Evolutionary conservation across 148 eudicot genomes (phyloP).

Genomic region (Rhododendron ovatum): DNA sequence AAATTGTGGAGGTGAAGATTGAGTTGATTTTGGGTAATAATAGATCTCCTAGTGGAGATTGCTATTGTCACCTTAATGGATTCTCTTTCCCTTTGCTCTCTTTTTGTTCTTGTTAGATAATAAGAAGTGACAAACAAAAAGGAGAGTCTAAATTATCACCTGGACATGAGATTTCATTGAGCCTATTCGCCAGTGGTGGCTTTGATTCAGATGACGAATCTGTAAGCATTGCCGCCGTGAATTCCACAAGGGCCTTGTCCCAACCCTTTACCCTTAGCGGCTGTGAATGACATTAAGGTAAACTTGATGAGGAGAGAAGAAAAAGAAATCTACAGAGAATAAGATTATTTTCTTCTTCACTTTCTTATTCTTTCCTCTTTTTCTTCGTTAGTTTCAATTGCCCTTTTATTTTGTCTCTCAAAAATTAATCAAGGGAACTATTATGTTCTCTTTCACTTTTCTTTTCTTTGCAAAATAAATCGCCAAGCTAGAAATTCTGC

Average conservation of each 20-base stretch:
- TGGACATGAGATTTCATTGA: constrained; percentile 76
- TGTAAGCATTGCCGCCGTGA: constrained; percentile 57
- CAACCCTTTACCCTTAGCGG: constrained; percentile 75
- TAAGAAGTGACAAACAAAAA: background rate
- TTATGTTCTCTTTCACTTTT: background rate
- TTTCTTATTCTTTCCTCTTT: background rate
- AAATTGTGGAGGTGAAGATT: background rate
- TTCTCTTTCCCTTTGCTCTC: background rate
- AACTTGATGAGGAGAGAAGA: background rate
- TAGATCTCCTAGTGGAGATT: background rate
- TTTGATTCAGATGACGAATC: constrained; percentile 57
- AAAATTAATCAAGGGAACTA: background rate
- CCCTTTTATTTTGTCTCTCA: background rate
- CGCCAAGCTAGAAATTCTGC: background rate
- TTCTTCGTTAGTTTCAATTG: background rate
- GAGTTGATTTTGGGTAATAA: background rate
- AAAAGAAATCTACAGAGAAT: background rate
- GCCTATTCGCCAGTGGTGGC: constrained; percentile 47
- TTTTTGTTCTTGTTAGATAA: background rate
- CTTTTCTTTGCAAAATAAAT: background rate
- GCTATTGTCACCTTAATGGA: background rate
- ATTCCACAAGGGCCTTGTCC: constrained; percentile 86
- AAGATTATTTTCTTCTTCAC: background rate
- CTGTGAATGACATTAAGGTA: constrained; percentile 32
- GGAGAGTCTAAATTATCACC: constrained; percentile 30